Evolutionary conservation across 2,329 filamentous ascomycete genomes (phyloP).

Genomic region (Zasmidium cellare): DNA sequence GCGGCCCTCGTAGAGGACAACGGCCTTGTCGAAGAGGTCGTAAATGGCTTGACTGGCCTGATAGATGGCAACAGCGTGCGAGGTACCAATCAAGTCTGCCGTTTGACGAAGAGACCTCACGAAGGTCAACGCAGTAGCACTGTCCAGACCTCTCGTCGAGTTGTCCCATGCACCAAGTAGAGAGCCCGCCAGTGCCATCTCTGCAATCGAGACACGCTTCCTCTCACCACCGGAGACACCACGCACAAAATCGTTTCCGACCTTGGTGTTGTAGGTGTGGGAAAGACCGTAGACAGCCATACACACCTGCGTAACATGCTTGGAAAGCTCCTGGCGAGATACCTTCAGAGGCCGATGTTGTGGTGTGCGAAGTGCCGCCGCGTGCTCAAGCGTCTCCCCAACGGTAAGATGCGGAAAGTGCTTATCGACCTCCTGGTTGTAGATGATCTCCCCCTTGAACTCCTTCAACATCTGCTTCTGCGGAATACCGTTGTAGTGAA

Average conservation of each 20-base stretch:
- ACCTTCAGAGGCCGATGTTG: slow-evolving; percentile 38
- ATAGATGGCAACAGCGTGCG: slow-evolving; percentile 61
- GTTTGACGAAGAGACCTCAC: slow-evolving; percentile 53
- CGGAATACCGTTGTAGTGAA: slow-evolving; percentile 63
- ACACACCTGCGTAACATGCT: slow-evolving; percentile 51
- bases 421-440: slow-evolving; percentile 50
- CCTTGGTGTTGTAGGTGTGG: slow-evolving; percentile 58
- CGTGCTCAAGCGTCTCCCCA: slow-evolving; percentile 58
- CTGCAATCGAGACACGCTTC: slow-evolving; percentile 63
- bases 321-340: slow-evolving; percentile 45
- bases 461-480: slow-evolving; percentile 47
- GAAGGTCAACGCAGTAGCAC: slow-evolving; percentile 60
- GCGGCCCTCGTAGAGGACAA: slow-evolving; percentile 73
- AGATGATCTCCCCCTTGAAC: slow-evolving; percentile 48
- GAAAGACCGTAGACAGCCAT: slow-evolving; percentile 56
- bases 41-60: slow-evolving; percentile 54
- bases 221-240: slow-evolving; percentile 57
- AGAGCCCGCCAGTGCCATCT: slow-evolving; percentile 46
- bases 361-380: slow-evolving; percentile 54
- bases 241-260: slow-evolving; percentile 60
- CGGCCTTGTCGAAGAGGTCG: slow-evolving; percentile 71
- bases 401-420: slow-evolving; percentile 61
- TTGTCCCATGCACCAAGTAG: slow-evolving; percentile 49
- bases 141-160: slow-evolving; percentile 53
- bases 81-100: slow-evolving; percentile 51